Conservation (phyloP, 495 filamentous ascomycete genomes). For the Hypomontagnella monticulosa region DNA sequence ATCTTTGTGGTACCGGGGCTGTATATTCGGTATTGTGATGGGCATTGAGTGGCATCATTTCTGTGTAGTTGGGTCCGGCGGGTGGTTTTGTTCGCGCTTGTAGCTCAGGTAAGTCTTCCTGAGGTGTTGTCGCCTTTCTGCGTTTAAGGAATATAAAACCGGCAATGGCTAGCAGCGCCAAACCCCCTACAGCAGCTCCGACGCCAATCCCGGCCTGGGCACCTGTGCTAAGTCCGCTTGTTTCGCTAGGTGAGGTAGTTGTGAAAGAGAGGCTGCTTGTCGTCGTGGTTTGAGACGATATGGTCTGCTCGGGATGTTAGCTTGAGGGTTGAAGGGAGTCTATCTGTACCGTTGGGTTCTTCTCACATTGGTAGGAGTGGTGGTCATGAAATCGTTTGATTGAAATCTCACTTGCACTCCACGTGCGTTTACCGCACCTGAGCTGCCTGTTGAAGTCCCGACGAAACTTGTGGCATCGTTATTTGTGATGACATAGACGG, state of each 20-base stretch:
- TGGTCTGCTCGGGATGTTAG: background rate
- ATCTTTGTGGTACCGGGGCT: no score
- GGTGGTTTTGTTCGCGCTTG: background rate
- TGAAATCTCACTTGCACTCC: conserved; percentile 1
- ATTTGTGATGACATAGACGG: background rate
- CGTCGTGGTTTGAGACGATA: background rate
- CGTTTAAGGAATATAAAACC: background rate
- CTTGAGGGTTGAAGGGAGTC: background rate
- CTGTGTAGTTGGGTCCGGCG: background rate
- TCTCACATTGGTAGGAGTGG: background rate
- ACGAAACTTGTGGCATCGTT: background rate
- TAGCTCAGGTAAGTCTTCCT: background rate
- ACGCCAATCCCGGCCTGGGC: background rate
- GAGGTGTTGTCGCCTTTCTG: background rate
- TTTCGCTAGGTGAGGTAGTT: background rate
- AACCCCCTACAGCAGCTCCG: background rate
- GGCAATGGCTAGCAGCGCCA: background rate
- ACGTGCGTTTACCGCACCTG: background rate
- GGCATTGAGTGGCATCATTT: background rate
- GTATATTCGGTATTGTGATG: background rate
- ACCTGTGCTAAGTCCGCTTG: background rate
- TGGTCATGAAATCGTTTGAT: background rate
- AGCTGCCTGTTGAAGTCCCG: background rate
- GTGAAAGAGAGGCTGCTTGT: no score
- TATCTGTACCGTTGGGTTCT: background rate